Conservation (phyloP, 139 green algal genomes). For the Chlorella sp. region DNA sequence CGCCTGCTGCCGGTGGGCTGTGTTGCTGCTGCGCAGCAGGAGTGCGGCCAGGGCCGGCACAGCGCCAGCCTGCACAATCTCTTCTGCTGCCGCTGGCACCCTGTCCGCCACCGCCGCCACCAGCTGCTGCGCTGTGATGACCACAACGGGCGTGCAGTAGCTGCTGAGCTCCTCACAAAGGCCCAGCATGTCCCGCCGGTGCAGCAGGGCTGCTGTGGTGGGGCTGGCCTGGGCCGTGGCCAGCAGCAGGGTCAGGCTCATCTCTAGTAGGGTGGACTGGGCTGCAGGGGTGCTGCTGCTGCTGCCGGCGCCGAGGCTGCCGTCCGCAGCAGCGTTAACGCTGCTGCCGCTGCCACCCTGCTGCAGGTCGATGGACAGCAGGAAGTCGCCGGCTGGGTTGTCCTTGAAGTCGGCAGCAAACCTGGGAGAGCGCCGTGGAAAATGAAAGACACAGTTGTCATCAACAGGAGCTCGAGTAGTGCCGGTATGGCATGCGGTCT, state of each 20-base stretch:
- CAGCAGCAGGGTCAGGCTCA: background rate
- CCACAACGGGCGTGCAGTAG: constrained; percentile 33
- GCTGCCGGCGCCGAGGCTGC: background rate
- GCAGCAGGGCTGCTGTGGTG: constrained; percentile 4
- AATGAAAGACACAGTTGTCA: too few species aligned
- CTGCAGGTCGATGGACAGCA: constrained; percentile 27
- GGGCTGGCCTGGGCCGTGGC: background rate
- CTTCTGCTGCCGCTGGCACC: background rate
- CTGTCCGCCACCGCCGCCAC: background rate
- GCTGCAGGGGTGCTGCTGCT: background rate
- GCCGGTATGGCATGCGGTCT: too few species aligned
- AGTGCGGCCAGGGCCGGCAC: background rate
- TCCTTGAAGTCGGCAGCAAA: constrained; percentile 52
- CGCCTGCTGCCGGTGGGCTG: background rate
- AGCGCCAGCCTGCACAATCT: constrained; percentile 9
- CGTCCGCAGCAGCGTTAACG: background rate
- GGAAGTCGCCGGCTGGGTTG: constrained; percentile 52
- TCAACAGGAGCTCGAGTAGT: too few species aligned
- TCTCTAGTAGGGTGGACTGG: constrained; percentile 15
- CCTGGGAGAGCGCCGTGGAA: too few species aligned
- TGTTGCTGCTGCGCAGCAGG: background rate
- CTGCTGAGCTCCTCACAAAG: constrained; percentile 17
- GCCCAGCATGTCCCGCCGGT: background rate
- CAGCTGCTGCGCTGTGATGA: background rate
- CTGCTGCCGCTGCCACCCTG: background rate